Evolutionary conservation across 805 yeast species (phyloP), one percentile per base, ranked within the genome.

Genomic region (Teunomyces atbi): DNA sequence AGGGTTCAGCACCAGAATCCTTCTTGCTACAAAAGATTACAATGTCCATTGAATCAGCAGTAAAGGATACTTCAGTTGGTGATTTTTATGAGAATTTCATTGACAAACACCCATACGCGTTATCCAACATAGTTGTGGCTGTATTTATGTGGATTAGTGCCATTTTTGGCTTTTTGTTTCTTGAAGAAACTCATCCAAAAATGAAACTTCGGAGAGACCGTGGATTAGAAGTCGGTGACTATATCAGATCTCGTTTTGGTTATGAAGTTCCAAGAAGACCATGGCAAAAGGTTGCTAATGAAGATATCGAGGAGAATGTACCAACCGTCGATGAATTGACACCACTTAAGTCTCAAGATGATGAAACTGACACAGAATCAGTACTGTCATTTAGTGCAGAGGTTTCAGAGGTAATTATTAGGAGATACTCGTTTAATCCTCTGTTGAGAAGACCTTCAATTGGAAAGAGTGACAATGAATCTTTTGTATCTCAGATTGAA

Each of bases 101-200:
- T 16, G 47, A 61, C 13, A 54, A 53, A 21, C 71, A 66, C 56
- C 84, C 84, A 2, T 80, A 77, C 53, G 75, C 80, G 1, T 57
- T 80, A 44, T 79, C 84, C 3, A 81, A 79, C 54, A 46, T 81
- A n/a, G 72, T 70, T 8, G 74, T 79, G 12, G 65, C 78, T 3
- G 1, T 48, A 1, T 58, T 73, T 41, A 58, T 78, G 15, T 41
- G 66, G 38, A 41, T 58, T 27, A 69, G 81, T 40, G 47, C 71
- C 33, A 10, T 69, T 1, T 47, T 65, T 34, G 76, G 77, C 2
- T 54, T 74, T 40, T 64, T 81, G 37, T 79, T 79, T 50, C 59
- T 80, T 34, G 82, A 78, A 50, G 84, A 80, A 56, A 78, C 83
- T 3, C 81, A 77, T 52, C 72, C 66, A 12, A 55, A 59, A 16